Base-by-base conservation (phyloP, 495 filamentous ascomycete species). In the Hypoxylon perforatum region DNA sequence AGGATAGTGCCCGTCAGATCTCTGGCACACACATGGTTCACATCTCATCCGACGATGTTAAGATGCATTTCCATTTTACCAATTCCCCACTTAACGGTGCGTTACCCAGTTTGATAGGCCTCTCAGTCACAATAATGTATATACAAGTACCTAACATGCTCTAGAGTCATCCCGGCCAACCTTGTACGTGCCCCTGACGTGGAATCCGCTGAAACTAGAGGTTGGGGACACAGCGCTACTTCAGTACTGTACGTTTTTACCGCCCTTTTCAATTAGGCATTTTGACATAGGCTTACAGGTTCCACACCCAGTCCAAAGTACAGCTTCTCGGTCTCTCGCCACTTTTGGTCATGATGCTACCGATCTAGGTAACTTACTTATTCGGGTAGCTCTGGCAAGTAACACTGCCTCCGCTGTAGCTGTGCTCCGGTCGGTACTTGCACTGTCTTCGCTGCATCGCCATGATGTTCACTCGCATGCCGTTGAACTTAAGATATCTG, bases 371-470 rank as follows among this genome's bases (percentile, higher is more conserved):
- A 65, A 74, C 22, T 21, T 68, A 7, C 50, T 76, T 33, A 44
- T 72, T 15, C 59, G 67, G 10, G 69, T 74, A 45, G 63, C 71
- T 28, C 23, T 75, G 46, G 48, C 42, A 8, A 59, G 60, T 41
- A 56, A 67, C 36, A 65, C 73, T 6, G 47, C 61, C 3, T 57
- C 67, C 6, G 51, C 67, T 19, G 48, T 38, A 12, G 75, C 75
- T 9, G 45, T 76, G 12, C 65, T 70, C 23, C 68, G 67, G 12
- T 42, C 67, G 11, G 11, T 78, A 19, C 65, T 78, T 23, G 74
- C 74, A 28, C 55, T 78, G 15, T 71, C 76, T 45, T 72, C 74
- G 23, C 63, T 75, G 12, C 70, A 70, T 56, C 72, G 71, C 28
- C 57, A 76, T 42, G 65, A 57, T 35, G 57, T 74, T 41, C 46